Base-by-base conservation (phyloP, 768 basidiomycete species). In the Rhodotorula taiwanensis region DNA sequence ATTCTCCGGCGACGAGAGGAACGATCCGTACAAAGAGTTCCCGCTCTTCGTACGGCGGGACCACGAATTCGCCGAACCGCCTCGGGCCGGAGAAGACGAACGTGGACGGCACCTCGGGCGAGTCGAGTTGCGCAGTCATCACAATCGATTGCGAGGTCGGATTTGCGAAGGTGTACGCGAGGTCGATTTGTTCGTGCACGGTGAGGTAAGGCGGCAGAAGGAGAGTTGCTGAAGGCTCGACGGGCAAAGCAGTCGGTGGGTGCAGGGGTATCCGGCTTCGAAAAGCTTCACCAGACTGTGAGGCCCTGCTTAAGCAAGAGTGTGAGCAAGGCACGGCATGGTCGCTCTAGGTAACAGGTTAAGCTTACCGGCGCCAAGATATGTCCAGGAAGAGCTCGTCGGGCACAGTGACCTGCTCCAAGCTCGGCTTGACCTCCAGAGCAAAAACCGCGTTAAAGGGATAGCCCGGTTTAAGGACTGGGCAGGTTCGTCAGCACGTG, bases 21-120 rank as follows among this genome's bases (percentile, higher is more conserved):
- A 63, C 58, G 34, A 70, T 31, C 6, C 51, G 43, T 6, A 70
- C 43, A 3, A 3, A 5, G 3, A 66, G 14, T 16, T n/a, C 15
- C 3, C 48, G 53, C 36, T 55, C 49, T 27, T 62, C 77, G 9
- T 85, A 85, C 1, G 90, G 86, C 47, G 88, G 77, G n/a, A 97
- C 77, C 49, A 86, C 76, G 4, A 88, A 84, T 14, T 89, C 67
- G 15, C 84, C 81, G 5, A 83, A 83, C 52, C 78, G 81, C 51
- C 88, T 79, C 41, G 87, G 73, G 0, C 93, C 92, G 5, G 88
- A 82, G 47, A 91, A 82, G 21, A 92, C 83, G 75, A 95, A 94
- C n/a, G 81, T 79, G 3, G 41, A 49, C 13, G 64, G 43, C 5
- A 36, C 43, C 45, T 88, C 88, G 18, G 80, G 76, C 0, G 83